Evolutionary conservation across 78 protist genomes (phyloP).

Genomic region (Dictyostelium purpureum): DNA sequence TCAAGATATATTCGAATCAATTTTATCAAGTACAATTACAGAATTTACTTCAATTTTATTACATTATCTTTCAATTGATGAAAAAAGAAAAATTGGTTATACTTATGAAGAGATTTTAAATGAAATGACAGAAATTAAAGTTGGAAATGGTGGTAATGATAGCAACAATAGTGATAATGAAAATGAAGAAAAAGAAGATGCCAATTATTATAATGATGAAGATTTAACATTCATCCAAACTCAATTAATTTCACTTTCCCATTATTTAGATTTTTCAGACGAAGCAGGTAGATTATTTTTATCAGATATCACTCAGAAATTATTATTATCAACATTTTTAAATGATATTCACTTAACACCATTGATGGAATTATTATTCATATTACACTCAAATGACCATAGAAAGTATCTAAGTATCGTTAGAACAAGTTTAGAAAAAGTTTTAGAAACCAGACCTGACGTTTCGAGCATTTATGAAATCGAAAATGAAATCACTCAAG

Average conservation of each 20-base stretch:
- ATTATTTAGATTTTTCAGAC: slow-evolving; percentile 52
- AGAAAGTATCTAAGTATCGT: not conserved
- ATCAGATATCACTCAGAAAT: not conserved
- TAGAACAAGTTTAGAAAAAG: not conserved
- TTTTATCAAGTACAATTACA: slow-evolving; percentile 8
- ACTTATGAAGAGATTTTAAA: not conserved
- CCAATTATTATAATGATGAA: too few species aligned
- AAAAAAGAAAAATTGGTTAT: not conserved
- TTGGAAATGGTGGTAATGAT: not conserved
- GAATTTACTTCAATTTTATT: slow-evolving; percentile 31
- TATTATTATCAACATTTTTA: slow-evolving; percentile 8
- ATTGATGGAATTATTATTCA: slow-evolving; percentile 21
- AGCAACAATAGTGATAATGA: not conserved
- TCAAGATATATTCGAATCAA: slow-evolving; percentile 6
- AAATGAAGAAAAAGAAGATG: not conserved
- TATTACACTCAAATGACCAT: not conserved
- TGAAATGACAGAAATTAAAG: not conserved
- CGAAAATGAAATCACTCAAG: not conserved
- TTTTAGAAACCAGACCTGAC: not conserved
- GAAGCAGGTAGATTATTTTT: slow-evolving; percentile 42
- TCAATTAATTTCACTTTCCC: slow-evolving; percentile 14
- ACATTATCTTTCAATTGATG: slow-evolving; percentile 12
- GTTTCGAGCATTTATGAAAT: not conserved
- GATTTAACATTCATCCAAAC: slow-evolving; percentile 27
- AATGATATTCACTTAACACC: slow-evolving; percentile 29